Percentiles rank a stretch among this genome's conserved stretches.
Evolutionary conservation across 2,329 filamentous ascomycete genomes (phyloP).

Genomic region (Elsinoe arachidis): DNA sequence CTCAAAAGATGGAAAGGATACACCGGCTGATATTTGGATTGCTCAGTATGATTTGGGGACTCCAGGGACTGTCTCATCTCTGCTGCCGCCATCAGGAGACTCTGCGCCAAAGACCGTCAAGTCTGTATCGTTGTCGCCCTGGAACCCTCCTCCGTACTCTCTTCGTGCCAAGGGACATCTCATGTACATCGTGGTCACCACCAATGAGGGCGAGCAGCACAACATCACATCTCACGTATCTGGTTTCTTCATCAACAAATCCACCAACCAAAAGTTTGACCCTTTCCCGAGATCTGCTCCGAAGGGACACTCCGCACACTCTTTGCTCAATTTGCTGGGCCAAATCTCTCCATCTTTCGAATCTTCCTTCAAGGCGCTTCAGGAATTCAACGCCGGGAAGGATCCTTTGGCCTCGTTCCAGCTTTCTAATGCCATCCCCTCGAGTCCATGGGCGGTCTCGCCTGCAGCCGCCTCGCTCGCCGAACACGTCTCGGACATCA

Average conservation of each 20-base stretch:
- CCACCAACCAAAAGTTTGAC: conserved; percentile 89
- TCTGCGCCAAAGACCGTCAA: conserved; percentile 84
- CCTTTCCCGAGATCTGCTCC: conserved; percentile 70
- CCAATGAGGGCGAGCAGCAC: conserved; percentile 88
- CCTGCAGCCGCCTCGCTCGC: conserved; percentile 54
- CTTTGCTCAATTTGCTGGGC: conserved; percentile 69
- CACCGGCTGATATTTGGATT: conserved; percentile 34
- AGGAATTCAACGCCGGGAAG: conserved; percentile 74
- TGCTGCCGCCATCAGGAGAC: conserved; percentile 59
- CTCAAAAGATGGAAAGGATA: conserved; percentile 12
- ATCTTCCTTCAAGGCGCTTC: conserved; percentile 64
- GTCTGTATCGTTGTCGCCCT: conserved; percentile 75
- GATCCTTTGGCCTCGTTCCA: conserved; percentile 91
- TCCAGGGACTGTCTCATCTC: conserved; percentile 56
- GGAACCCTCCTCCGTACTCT: conserved; percentile 93
- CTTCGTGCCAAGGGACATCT: conserved; percentile 86
- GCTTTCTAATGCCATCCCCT: conserved; percentile 87
- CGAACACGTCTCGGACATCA: conserved; percentile 72
- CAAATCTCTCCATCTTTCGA: conserved; percentile 78
- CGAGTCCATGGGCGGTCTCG: conserved; percentile 85
- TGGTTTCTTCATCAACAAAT: conserved; percentile 96
- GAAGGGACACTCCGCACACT: conserved; percentile 74
- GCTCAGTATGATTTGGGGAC: conserved; percentile 70
- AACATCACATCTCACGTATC: conserved; percentile 90
- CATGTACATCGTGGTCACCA: conserved; percentile 80